phyloP scores from a whole-genome alignment of 495 filamentous ascomycete genomes.

The Jackrogersella minutella region DNA sequence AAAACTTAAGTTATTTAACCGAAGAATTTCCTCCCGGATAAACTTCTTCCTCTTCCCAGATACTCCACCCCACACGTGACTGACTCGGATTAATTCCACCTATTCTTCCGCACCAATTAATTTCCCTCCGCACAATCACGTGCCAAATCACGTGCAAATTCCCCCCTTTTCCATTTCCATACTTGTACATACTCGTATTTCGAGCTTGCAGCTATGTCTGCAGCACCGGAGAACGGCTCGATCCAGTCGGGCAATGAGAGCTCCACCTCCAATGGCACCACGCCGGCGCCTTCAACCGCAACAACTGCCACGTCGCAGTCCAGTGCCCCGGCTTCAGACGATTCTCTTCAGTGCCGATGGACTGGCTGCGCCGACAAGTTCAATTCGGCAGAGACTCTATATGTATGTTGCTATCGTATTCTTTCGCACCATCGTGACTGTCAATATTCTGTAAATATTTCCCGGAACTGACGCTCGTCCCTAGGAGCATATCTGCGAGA shows the following conservation, averaged over 20 bases:
- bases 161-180: not conserved
- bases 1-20: not conserved
- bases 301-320: constrained; percentile 52
- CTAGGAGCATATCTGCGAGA: constrained; percentile 98
- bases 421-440: constrained; percentile 16
- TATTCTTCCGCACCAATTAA: not conserved
- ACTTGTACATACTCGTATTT: not conserved
- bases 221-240: constrained; percentile 41
- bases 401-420: constrained; percentile 68
- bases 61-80: not conserved
- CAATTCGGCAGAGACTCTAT: constrained; percentile 80
- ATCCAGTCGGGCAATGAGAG: constrained; percentile 44
- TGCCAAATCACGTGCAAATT: not conserved
- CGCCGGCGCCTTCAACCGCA: constrained; percentile 53
- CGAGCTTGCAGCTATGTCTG: constrained; percentile 37
- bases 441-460: constrained; percentile 3
- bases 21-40: not conserved
- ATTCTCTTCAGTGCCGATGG: constrained; percentile 87
- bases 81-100: not conserved
- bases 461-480: constrained; percentile 36
- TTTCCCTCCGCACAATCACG: not conserved
- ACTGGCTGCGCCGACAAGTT: constrained; percentile 83
- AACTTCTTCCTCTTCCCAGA: not conserved
- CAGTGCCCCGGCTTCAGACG: constrained; percentile 51
- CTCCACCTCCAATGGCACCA: constrained; percentile 53